Base-by-base conservation (phyloP, 2,329 filamentous ascomycete species). In the Camillea tinctor region DNA sequence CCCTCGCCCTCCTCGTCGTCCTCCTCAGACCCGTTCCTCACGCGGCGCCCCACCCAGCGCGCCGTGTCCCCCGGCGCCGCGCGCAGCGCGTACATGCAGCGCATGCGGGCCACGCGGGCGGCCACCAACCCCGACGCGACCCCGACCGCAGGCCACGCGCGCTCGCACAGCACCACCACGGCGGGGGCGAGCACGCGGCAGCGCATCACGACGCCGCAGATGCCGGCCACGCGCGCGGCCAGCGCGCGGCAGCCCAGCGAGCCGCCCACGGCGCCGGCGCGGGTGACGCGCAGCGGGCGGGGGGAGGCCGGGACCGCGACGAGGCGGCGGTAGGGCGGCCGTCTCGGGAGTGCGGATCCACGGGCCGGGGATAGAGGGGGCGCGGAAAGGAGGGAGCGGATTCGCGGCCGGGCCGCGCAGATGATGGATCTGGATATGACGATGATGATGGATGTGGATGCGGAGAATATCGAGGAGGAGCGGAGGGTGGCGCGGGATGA, bases 271-370 rank as follows among this genome's bases (percentile, higher is more conserved):
- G 66, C 63, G 3, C 63, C 65, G 1, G 55, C 65, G 4, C 67
- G 71, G 19, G 60, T 70, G 62, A 73, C 71, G 44, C 64, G 72
- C 52, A 73, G 69, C 36, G 73, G 69, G 71, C 11, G 72, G 73
- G 11, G 72, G 73, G 64, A 63, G 72, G 8, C 8, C 64, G 11
- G 60, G 11, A 52, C 19, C 23, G 58, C 56, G 19, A 57, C 63
- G 57, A 60, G 66, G 54, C 30, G 61, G 23, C 50, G 63, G 50
- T 64, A 65, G 61, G 23, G 52, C 20, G 52, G 13, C n/a, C 24
- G 21, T 44, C 22, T 56, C 6, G 5, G 48, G 15, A 6, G n/a
- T 9, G n/a, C n/a, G n/a, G n/a, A n/a, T n/a, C n/a, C n/a, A n/a
- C 8, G 51, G 22, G n/a, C 24, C 9, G 51, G 51, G 51, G 13